Evolutionary conservation across 495 filamentous ascomycete species (phyloP), one percentile per base, ranked within the genome.

Genomic region (Bryoglossum gracile): DNA sequence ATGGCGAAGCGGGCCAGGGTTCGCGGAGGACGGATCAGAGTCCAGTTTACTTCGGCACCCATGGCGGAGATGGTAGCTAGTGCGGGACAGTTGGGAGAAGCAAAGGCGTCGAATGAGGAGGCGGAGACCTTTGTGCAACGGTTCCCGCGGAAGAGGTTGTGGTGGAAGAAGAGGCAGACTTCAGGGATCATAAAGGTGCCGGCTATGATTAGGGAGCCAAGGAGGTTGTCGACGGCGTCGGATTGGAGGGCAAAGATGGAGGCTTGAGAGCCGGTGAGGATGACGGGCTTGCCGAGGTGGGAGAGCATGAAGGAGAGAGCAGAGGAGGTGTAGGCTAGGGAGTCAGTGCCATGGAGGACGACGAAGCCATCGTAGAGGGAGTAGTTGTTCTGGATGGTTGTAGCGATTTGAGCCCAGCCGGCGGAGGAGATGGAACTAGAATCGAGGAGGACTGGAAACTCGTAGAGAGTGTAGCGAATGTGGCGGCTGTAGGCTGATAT

Each of bases 141-240:
- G 62, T 96, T 96, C 11, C 90, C 92, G 11, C 92, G 81, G 64
- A 86, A 94, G n/a, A 98, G 76, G 40, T 76, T 86, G 68, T 94
- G 84, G 64, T 92, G 86, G 73, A 98, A 98, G 71, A 94, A 96
- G 37, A 98, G 73, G 62, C 88, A 91, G 24, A 98, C 90, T 62
- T 98, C 92, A 0, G 92, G 90, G 53, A 98, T 89, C 70, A 89
- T 86, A 65, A 96, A 98, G 46, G 94, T 92, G 38, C 90, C 91
- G 5, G 92, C 92, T 50, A 98, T 86, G 60, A 95, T 90, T 46
- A 97, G 72, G 17, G 88, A 89, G 22, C 87, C 86, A 9, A 98
- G 82, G 11, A 98, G 72, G 57, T 98, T 98, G 65, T 95, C 90
- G n/a, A 88, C 87, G 4, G 92, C 92, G 65, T 98, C 92, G 30